Percentiles rank a stretch among this genome's conserved stretches.
Conservation (phyloP, 805 yeast species). For the Kazachstania africana region DNA sequence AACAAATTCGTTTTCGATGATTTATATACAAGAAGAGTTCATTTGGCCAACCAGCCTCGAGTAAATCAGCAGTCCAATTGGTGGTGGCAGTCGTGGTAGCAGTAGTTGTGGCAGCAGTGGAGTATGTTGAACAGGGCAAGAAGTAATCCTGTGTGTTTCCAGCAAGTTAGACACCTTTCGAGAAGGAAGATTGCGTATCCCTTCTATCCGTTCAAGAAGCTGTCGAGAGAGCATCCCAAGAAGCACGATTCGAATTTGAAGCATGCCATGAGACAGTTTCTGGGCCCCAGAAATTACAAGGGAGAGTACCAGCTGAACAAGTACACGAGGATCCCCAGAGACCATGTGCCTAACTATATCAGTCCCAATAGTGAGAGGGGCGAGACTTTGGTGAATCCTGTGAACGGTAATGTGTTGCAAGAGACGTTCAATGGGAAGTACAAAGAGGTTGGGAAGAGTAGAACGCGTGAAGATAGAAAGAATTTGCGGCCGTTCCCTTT, state of each 20-base stretch:
- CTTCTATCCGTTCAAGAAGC: conserved; percentile 34
- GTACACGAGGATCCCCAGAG: conserved; percentile 53
- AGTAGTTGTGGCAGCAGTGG: too few species aligned
- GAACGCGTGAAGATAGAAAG: conserved; percentile 8
- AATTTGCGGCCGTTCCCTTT: conserved; percentile 68
- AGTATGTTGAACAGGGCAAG: neutral
- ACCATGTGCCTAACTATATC: conserved; percentile 65
- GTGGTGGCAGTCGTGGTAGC: too few species aligned
- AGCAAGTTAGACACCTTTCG: conserved; percentile 36
- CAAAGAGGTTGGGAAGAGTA: conserved; percentile 1
- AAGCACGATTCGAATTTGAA: conserved; percentile 42
- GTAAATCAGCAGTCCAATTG: too few species aligned
- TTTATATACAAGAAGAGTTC: too few species aligned
- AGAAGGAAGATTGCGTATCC: conserved; percentile 46
- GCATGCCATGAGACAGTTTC: conserved; percentile 55
- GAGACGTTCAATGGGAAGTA: conserved; percentile 12
- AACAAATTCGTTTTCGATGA: too few species aligned
- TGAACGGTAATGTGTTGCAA: conserved; percentile 23
- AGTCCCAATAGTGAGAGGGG: conserved; percentile 41
- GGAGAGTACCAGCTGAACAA: conserved; percentile 75
- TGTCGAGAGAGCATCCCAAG: conserved; percentile 30
- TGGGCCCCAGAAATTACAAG: conserved; percentile 75
- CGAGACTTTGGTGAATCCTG: conserved; percentile 25
- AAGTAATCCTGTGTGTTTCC: conserved; percentile 3
- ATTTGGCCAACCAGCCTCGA: too few species aligned